phyloP scores from a whole-genome alignment of 495 filamentous ascomycete species.

The Aspergillus egyptiacus region DNA sequence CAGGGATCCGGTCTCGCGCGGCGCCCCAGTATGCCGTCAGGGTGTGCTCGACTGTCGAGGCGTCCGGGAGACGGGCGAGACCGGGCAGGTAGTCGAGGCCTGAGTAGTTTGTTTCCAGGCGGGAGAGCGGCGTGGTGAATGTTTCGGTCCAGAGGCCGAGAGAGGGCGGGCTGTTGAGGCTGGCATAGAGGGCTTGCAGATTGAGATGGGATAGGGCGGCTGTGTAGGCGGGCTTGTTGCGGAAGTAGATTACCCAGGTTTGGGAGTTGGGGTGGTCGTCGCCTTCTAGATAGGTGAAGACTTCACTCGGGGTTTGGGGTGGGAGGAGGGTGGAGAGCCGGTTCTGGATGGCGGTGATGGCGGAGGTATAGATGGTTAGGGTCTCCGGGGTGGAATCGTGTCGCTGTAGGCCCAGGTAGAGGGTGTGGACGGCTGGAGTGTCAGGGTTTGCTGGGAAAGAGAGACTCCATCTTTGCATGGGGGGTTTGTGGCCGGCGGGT shows the following conservation, averaged over 20 bases:
- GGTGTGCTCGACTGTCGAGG: constrained; percentile 5
- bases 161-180: neutral
- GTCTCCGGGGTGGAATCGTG: neutral
- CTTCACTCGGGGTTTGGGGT: neutral
- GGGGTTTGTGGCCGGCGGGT: constrained; percentile 11
- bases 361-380: neutral
- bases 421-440: constrained; percentile 10
- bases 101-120: constrained; percentile 23
- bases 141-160: constrained; percentile 17
- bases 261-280: constrained; percentile 7
- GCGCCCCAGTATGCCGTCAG: constrained; percentile 25
- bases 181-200: neutral
- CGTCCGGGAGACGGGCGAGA: constrained; percentile 10
- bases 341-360: neutral
- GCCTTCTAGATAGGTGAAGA: constrained; percentile 13
- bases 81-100: constrained; percentile 20
- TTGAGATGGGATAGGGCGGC: constrained; percentile 1
- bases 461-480: constrained; percentile 12
- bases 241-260: constrained; percentile 21
- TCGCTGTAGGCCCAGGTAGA: constrained; percentile 17
- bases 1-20: constrained; percentile 22
- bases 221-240: constrained; percentile 7
- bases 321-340: neutral
- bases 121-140: constrained; percentile 8
- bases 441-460: constrained; percentile 1